Base-by-base conservation (phyloP, 2,329 filamentous ascomycete species). In the Claviceps purpurea region DNA sequence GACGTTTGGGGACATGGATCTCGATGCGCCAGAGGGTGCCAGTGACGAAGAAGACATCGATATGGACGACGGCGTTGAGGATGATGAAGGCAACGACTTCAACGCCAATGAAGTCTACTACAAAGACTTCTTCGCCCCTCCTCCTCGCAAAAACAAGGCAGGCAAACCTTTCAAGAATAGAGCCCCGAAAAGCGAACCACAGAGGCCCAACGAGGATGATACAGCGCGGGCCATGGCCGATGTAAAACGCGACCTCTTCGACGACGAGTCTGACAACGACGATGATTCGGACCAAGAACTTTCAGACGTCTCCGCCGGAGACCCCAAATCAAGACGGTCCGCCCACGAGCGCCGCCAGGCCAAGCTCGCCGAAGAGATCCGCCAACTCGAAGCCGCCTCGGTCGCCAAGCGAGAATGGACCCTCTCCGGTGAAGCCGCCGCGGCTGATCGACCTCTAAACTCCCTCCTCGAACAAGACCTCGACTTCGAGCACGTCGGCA, bases 401-500 rank as follows among this genome's bases (percentile, higher is more conserved):
- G 84, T 97, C 1, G 85, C 87, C 34, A 94, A 95, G 69, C 84
- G 89, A 54, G 82, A 91, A 62, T 98, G 93, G 93, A 86, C 87
- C 18, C 73, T 97, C 50, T 79, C 85, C 10, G 93, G 93, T 62
- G 93, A 98, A 74, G 90, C 90, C 4, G 78, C 82, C 48, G 91
- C 88, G 1, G 75, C 76, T 1, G 88, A 93, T 59, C 80, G 93
- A 39, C 93, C 93, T 0, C 65, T 89, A 51, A 97, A 98, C 71
- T 96, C 91, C 0, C 77, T 98, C 2, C 79, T 98, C 1, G 90
- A 97, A 64, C 82, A 97, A 70, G 89, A 97, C 61, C 78, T 98
- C 26, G 91, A 97, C 58, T 98, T 97, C 64, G 93, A 98, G 70
- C 83, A 94, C 61, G 82, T 88, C 22, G 93, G 93, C 62, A 98